Evolutionary conservation across 2,329 filamentous ascomycete species (phyloP).

Genomic region (Bipolaris bicolor): DNA sequence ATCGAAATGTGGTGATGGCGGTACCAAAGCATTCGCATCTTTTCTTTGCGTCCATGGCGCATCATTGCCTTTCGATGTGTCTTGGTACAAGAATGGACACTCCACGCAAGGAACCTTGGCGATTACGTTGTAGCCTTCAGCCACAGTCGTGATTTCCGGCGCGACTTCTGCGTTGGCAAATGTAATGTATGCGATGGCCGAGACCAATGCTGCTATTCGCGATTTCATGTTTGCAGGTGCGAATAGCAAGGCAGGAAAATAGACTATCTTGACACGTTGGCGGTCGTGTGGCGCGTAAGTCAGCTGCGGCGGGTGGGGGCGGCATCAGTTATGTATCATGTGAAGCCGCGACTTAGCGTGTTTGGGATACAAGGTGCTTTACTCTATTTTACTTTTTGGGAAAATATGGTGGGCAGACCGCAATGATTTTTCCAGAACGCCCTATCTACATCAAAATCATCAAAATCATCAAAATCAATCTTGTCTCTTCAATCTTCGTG

Average conservation of each 20-base stretch:
- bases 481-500: not conserved
- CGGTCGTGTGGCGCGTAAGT: slow-evolving; percentile 4
- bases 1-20: not conserved
- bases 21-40: slow-evolving; percentile 39
- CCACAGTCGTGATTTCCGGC: slow-evolving; percentile 40
- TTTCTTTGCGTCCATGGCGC: slow-evolving; percentile 33
- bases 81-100: slow-evolving; percentile 43
- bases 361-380: slow-evolving; percentile 3
- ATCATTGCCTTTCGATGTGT: slow-evolving; percentile 33
- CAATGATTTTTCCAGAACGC: not conserved
- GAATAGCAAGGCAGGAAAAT: not conserved
- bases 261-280: slow-evolving; percentile 21
- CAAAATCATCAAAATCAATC: not conserved
- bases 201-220: slow-evolving; percentile 12
- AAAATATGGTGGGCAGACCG: no score
- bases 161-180: slow-evolving; percentile 25
- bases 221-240: slow-evolving; percentile 22
- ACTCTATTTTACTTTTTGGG: not conserved
- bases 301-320: slow-evolving; percentile 19
- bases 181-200: slow-evolving; percentile 1
- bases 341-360: slow-evolving; percentile 19
- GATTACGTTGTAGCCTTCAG: slow-evolving; percentile 41
- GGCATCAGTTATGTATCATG: slow-evolving; percentile 8
- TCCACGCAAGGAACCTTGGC: slow-evolving; percentile 43
- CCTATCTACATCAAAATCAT: not conserved